A percentile compares a stretch with the other conserved stretches of the same genome.
Conservation (phyloP, 352 stramenopile genomes). For the Pythium phragmiticola region DNA sequence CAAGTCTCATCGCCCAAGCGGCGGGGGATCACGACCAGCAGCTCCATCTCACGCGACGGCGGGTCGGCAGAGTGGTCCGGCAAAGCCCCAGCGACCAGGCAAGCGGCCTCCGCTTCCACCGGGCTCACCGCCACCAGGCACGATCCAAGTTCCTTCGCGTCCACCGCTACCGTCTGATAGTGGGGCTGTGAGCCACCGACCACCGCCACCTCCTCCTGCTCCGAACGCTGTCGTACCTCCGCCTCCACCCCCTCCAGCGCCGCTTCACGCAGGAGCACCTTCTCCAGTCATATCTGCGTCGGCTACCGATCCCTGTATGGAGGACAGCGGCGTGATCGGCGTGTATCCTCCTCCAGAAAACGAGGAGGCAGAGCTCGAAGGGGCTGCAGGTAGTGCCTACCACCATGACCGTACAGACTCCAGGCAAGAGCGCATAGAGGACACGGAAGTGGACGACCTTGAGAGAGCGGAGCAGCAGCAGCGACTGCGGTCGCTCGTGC, state of each 20-base stretch:
- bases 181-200: constrained; percentile 17
- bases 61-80: constrained; percentile 6
- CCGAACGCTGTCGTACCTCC: constrained; percentile 6
- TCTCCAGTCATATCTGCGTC: background rate
- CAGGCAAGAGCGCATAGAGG: constrained; percentile 4
- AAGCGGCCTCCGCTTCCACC: constrained; percentile 61
- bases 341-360: constrained; percentile 30
- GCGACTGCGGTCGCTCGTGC: constrained; percentile 56
- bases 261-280: background rate
- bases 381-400: background rate
- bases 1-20: background rate
- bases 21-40: background rate
- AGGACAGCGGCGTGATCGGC: constrained; percentile 1
- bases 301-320: constrained; percentile 2
- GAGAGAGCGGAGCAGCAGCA: constrained; percentile 38
- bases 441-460: constrained; percentile 28
- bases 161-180: constrained; percentile 45
- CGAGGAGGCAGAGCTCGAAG: background rate
- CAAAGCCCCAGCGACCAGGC: constrained; percentile 35
- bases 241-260: constrained; percentile 9
- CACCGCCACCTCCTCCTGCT: background rate
- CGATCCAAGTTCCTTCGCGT: constrained; percentile 56
- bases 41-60: constrained; percentile 10
- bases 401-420: background rate
- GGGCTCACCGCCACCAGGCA: constrained; percentile 50